Base-by-base conservation (phyloP, 768 basidiomycete genomes). In the Amanita muscaria region DNA sequence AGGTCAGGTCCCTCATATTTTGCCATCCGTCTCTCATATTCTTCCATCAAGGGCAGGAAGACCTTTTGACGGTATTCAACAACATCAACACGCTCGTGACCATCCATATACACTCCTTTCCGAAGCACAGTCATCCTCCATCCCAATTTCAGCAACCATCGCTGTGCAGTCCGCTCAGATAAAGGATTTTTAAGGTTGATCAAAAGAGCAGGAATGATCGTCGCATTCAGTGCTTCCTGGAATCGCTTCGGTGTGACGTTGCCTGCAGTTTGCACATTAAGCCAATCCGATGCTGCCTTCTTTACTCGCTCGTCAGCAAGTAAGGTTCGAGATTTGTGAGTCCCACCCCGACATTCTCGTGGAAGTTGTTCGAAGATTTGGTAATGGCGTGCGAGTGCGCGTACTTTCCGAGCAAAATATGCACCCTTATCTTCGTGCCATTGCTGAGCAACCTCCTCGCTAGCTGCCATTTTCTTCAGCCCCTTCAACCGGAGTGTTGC, bases 61-160 rank as follows among this genome's bases (percentile, higher is more conserved):
- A 30, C 40, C 3, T 58, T 33, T 4, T 62, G 49, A 0, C 55
- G 49, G 46, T 69, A 68, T 18, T 56, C 52, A 36, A 55, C 60
- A 33, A 65, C 64, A 65, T 60, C 63, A 15, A 43, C 56, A n/a
- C 49, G 51, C 49, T 69, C 62, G 48, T 68, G 59, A 5, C 65
- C 66, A 58, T 67, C 67, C 40, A 61, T 54, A 51, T 59, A 67
- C 12, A 67, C 59, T 0, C 69, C 67, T 30, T 63, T 65, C 15
- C 52, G 49, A 0, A 54, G 32, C 4, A 56, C 16, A 8, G 54
- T 59, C 36, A 55, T 55, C 1, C 53, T 22, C 58, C 63, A 70
- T 0, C 55, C 60, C 4, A 72, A 45, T 29, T 58, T 56, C 3
- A 53, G 40, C 31, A 75, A 53, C 69, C 73, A 73, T 1, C 50